Percentiles rank a stretch among this genome's conserved stretches.
These are phyloP conservation scores for Neophaeococcomyces aloes DNA, from an alignment of 2,329 filamentous ascomycete genomes.

Conservation along the genomic window DNA sequence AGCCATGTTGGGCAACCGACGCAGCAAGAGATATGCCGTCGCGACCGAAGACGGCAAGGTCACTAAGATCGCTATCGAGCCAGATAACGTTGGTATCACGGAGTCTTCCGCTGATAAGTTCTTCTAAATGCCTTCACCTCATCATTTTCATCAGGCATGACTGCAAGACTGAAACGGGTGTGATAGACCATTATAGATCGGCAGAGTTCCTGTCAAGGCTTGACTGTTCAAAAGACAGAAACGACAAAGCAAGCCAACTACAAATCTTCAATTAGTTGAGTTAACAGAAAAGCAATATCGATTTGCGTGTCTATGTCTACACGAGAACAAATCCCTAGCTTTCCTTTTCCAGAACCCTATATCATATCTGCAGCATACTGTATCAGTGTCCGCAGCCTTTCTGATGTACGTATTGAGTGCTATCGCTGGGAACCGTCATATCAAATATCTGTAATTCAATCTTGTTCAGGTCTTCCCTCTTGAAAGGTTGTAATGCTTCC, in stretches of 20 bases:
- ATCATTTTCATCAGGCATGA: background rate
- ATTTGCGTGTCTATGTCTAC: background rate
- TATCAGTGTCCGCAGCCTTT: background rate
- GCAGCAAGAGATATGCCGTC: conserved; percentile 81
- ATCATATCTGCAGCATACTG: background rate
- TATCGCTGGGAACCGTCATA: background rate
- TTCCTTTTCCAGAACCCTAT: background rate
- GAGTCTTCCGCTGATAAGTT: conserved; percentile 27
- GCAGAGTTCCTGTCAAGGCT: background rate
- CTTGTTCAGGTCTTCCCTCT: background rate
- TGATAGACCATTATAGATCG: background rate
- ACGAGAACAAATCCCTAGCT: background rate
- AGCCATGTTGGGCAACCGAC: conserved; percentile 67
- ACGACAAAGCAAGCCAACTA: background rate
- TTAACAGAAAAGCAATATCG: too few relatives aligned
- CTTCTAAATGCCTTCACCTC: conserved; percentile 10
- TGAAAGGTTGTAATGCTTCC: conserved; percentile 1
- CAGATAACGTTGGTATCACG: conserved; percentile 73
- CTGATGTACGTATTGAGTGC: background rate
- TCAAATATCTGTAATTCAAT: background rate
- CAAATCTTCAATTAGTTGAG: background rate
- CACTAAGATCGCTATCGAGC: conserved; percentile 69
- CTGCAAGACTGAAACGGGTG: background rate
- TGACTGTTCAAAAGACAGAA: too few relatives aligned
- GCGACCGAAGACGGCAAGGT: conserved; percentile 78